phyloP scores from a whole-genome alignment of 176 grass and related monocot species.

The Luzula sylvatica region DNA sequence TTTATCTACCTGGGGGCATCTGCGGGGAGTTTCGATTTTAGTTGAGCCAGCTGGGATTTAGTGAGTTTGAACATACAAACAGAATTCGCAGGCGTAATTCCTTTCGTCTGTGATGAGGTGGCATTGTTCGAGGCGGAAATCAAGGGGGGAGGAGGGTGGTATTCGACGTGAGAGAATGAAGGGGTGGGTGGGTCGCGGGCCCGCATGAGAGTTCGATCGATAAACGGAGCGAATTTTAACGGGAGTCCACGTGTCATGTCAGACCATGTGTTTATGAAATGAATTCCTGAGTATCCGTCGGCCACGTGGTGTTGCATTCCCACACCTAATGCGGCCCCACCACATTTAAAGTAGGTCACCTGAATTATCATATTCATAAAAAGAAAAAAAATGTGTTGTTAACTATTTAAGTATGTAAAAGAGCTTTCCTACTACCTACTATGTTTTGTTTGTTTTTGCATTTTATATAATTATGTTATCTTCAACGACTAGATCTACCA shows the following conservation, averaged over 20 bases:
- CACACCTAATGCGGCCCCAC: conserved; percentile 24
- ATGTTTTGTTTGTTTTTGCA: no score
- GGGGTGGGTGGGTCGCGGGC: conserved; percentile 21
- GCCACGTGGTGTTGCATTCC: conserved; percentile 27
- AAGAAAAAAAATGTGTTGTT: no score
- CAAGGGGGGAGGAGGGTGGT: conserved; percentile 10
- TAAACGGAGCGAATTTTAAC: neutral
- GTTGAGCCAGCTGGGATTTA: neutral
- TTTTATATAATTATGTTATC: no score
- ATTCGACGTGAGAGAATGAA: conserved; percentile 11
- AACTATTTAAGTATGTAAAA: no score
- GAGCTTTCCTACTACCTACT: no score
- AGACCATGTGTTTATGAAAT: conserved; percentile 30
- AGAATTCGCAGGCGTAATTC: neutral
- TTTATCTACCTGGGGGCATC: neutral
- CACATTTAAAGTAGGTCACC: conserved; percentile 40
- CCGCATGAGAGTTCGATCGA: conserved; percentile 18
- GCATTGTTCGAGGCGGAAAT: neutral
- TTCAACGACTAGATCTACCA: no score
- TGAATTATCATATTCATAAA: neutral
- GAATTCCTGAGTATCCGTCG: conserved; percentile 20
- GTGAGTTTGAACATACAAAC: conserved; percentile 18
- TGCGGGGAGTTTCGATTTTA: conserved; percentile 16
- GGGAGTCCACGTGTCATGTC: conserved; percentile 16
- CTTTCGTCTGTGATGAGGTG: neutral